phyloP scores from a whole-genome alignment of 768 basidiomycete species.

The Collybiopsis luxurians region DNA sequence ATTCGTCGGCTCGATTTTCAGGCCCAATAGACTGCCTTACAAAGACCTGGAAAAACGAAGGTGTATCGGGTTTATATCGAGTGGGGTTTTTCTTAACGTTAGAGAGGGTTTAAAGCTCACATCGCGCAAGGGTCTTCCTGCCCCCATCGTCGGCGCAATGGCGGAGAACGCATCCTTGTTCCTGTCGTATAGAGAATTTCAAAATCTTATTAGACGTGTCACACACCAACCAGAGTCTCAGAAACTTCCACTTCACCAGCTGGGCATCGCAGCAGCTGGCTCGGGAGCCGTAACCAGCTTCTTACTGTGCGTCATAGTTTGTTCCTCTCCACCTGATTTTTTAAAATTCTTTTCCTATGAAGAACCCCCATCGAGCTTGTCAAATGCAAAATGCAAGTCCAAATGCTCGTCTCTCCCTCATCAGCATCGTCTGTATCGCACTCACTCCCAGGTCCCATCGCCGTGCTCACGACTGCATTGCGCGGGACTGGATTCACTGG shows the following conservation, averaged over 20 bases:
- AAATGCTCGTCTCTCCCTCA: conserved; percentile 53
- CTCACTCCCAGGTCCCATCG: conserved; percentile 63
- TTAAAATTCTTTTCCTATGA: conserved; percentile 5
- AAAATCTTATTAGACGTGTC: conserved; percentile 51
- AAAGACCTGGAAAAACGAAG: conserved; percentile 81
- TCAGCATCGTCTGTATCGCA: conserved; percentile 12
- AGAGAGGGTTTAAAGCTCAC: conserved; percentile 3
- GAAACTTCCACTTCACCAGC: conserved; percentile 62
- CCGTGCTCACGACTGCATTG: conserved; percentile 60
- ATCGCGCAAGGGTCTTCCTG: conserved; percentile 75
- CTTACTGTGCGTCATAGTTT: conserved; percentile 58
- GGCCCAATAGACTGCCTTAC: conserved; percentile 89
- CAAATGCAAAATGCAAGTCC: conserved; percentile 93
- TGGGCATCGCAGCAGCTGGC: conserved; percentile 80
- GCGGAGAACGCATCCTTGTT: conserved; percentile 92
- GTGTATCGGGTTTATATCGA: conserved; percentile 81
- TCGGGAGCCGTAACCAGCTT: conserved; percentile 88
- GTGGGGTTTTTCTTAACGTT: conserved; percentile 42
- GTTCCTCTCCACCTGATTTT: not conserved
- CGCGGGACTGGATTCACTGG: conserved; percentile 56
- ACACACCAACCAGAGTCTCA: conserved; percentile 33
- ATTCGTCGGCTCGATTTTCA: conserved; percentile 60
- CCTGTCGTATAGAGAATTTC: conserved; percentile 79
- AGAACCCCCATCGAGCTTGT: conserved; percentile 88
- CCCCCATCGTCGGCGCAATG: conserved; percentile 91